A percentile compares a stretch with the other conserved stretches of the same genome.
phyloP scores from a whole-genome alignment of 441 rosid genomes.

The Adansonia rubrostipa region DNA sequence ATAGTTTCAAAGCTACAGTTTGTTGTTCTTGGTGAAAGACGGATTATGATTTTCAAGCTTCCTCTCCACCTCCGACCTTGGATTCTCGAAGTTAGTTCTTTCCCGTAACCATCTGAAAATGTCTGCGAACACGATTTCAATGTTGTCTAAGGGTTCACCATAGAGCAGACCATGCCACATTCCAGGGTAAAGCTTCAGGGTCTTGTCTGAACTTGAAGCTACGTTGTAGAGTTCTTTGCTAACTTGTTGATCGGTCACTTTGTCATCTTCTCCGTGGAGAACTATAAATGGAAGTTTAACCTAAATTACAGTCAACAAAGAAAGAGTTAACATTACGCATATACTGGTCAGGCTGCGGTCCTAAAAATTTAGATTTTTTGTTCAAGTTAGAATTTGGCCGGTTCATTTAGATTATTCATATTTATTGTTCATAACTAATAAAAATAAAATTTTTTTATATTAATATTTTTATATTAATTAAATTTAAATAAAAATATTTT shows the following conservation, averaged over 20 bases:
- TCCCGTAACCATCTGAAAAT: conserved; percentile 68
- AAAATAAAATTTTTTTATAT: too few relatives aligned
- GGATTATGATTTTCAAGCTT: not conserved
- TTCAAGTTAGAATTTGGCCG: too few relatives aligned
- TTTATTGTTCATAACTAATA: too few relatives aligned
- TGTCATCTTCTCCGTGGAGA: conserved; percentile 84
- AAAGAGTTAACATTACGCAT: not conserved
- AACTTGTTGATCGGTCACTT: conserved; percentile 57
- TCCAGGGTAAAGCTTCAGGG: conserved; percentile 67
- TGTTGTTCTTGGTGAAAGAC: not conserved
- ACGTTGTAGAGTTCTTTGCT: conserved; percentile 55
- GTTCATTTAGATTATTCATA: too few relatives aligned
- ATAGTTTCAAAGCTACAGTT: not conserved
- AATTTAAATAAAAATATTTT: too few relatives aligned
- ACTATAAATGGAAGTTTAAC: conserved; percentile 70
- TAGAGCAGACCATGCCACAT: conserved; percentile 93
- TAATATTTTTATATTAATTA: too few relatives aligned
- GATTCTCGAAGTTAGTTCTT: conserved; percentile 31
- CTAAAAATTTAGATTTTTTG: too few relatives aligned
- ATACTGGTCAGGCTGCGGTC: too few relatives aligned
- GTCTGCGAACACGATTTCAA: conserved; percentile 59
- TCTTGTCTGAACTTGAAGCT: conserved; percentile 73
- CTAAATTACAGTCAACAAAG: conserved; percentile 31
- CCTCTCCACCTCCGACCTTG: conserved; percentile 42
- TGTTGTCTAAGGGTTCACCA: conserved; percentile 68